These are phyloP conservation scores for Osmozyma mogii DNA, from an alignment of 805 yeast genomes.

Conservation along the genomic window DNA sequence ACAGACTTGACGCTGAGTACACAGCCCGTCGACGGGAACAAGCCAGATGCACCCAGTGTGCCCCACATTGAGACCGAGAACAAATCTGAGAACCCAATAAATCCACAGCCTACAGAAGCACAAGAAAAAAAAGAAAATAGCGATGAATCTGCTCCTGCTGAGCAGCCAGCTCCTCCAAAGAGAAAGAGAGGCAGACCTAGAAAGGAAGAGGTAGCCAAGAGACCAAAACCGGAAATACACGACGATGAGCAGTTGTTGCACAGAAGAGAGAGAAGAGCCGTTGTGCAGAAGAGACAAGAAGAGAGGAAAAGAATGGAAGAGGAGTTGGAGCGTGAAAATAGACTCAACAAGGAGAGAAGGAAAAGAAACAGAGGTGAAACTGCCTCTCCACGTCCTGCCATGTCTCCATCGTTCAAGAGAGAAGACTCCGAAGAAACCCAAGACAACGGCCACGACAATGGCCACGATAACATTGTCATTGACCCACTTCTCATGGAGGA, in stretches of 20 bases:
- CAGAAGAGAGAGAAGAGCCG: constrained; percentile 3
- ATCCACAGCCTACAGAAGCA: too few species aligned
- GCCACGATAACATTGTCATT: neutral
- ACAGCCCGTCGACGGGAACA: too few species aligned
- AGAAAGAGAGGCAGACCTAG: constrained; percentile 2
- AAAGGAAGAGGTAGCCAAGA: constrained; percentile 3
- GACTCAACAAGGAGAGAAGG: neutral
- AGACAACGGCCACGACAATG: neutral
- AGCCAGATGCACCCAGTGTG: too few species aligned
- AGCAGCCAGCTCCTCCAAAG: too few species aligned
- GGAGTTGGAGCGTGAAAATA: neutral
- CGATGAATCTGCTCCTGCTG: too few species aligned
- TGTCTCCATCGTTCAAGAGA: neutral
- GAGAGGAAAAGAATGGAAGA: constrained; percentile 1
- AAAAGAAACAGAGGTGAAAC: neutral
- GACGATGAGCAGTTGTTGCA: neutral
- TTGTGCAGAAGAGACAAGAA: constrained; percentile 1
- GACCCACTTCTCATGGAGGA: constrained; percentile 3
- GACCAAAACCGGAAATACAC: neutral
- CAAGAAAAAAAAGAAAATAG: too few species aligned
- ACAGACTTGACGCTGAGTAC: too few species aligned
- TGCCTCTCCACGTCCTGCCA: constrained; percentile 1
- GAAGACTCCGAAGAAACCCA: constrained; percentile 1
- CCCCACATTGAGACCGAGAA: too few species aligned
- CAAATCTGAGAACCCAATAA: too few species aligned